A percentile compares a stretch with the other conserved stretches of the same genome.
These are phyloP conservation scores for Paramecium pentaurelia DNA, from an alignment of 73 alveolate genomes.

Conservation along the genomic window DNA sequence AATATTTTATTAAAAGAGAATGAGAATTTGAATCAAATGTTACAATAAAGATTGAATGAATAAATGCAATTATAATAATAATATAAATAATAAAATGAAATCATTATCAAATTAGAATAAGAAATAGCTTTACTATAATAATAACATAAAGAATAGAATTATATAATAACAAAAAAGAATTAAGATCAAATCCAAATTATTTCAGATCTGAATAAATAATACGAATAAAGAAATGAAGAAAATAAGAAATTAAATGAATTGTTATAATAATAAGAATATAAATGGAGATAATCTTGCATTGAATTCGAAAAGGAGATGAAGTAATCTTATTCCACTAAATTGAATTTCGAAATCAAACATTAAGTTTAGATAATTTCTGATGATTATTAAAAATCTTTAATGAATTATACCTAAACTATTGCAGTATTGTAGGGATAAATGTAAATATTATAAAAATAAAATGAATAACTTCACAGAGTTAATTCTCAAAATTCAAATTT, in stretches of 20 bases:
- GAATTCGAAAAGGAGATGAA: slow-evolving; percentile 42
- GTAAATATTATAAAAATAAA: not conserved
- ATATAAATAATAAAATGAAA: not conserved
- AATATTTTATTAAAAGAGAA: not conserved
- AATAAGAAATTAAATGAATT: not conserved
- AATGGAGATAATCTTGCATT: not conserved
- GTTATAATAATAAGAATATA: not conserved
- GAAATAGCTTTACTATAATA: not conserved
- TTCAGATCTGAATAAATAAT: not conserved
- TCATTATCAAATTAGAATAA: not conserved
- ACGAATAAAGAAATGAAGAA: not conserved
- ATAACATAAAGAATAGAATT: not conserved
- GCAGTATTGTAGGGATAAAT: not conserved
- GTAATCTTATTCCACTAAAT: slow-evolving; percentile 10
- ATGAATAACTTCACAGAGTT: not conserved
- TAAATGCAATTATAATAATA: not conserved
- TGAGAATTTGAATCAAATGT: not conserved
- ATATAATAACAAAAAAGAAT: not conserved
- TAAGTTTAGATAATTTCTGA: not conserved
- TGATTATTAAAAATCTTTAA: not conserved
- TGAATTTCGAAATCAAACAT: not conserved
- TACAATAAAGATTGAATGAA: not conserved
- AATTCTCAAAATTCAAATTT: not conserved
- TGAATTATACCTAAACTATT: not conserved
- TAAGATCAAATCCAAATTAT: not conserved